phyloP scores from a whole-genome alignment of 805 yeast species.

The Ogataea dorogensis region DNA sequence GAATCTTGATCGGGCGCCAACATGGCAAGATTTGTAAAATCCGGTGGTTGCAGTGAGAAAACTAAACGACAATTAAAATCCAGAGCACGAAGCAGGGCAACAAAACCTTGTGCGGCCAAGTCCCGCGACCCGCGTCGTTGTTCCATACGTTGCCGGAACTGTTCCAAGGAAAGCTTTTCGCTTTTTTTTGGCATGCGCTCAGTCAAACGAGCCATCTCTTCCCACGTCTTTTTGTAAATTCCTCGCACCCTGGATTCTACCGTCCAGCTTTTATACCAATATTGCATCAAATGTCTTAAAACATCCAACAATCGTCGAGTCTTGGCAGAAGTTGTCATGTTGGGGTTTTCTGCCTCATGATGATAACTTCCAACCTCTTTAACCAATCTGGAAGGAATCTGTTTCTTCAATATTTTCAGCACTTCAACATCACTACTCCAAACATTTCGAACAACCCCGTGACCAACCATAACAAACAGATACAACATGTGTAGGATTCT shows the following conservation, averaged over 20 bases:
- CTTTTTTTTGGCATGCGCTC: slow-evolving; percentile 12
- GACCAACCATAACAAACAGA: slow-evolving; percentile 58
- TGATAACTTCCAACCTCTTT: slow-evolving; percentile 41
- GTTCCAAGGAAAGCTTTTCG: slow-evolving; percentile 34
- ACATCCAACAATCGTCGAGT: slow-evolving; percentile 76
- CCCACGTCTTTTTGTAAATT: slow-evolving; percentile 46
- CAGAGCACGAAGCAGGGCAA: slow-evolving; percentile 66
- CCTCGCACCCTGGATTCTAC: slow-evolving; percentile 47
- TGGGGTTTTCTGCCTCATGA: slow-evolving; percentile 18
- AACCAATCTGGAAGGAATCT: slow-evolving; percentile 48
- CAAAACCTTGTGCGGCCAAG: slow-evolving; percentile 83
- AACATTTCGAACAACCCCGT: slow-evolving; percentile 64
- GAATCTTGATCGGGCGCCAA: slow-evolving; percentile 9
- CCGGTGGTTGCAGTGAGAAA: slow-evolving; percentile 88
- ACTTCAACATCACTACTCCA: slow-evolving; percentile 65
- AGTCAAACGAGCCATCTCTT: slow-evolving; percentile 35
- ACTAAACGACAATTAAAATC: slow-evolving; percentile 73
- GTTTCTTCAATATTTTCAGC: slow-evolving; percentile 38
- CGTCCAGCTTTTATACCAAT: slow-evolving; percentile 46
- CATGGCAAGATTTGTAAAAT: slow-evolving; percentile 50
- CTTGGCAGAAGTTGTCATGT: slow-evolving; percentile 38
- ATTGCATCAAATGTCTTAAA: slow-evolving; percentile 59
- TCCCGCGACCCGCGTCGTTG: slow-evolving; percentile 70
- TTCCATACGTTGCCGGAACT: slow-evolving; percentile 44
- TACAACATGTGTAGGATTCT: slow-evolving; percentile 56